Percentiles rank a stretch among this genome's conserved stretches.
Evolutionary conservation across 345 rosid genomes (phyloP).

Genomic region (Rubroshorea leprosula): DNA sequence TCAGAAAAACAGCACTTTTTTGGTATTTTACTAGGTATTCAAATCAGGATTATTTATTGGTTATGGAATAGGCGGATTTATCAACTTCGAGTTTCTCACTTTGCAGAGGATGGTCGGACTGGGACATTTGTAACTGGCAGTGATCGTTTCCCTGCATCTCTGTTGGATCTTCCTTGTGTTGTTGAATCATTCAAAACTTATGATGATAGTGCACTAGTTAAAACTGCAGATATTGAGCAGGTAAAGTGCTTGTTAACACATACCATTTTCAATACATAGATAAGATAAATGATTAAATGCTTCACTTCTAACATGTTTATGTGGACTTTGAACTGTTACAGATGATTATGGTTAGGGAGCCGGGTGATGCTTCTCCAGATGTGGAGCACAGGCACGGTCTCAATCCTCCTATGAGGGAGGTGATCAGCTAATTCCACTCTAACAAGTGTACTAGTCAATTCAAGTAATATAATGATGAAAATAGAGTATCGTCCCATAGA

Average conservation of each 20-base stretch:
- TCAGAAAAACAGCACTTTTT: background rate
- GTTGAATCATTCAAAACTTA: constrained; percentile 93
- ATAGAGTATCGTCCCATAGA: too few relatives aligned
- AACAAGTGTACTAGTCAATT: too few relatives aligned
- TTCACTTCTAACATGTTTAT: too few relatives aligned
- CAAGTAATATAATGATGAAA: too few relatives aligned
- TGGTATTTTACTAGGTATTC: background rate
- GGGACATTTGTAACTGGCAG: constrained; percentile 72
- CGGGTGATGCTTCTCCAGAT: constrained; percentile 69
- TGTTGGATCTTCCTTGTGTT: constrained; percentile 83
- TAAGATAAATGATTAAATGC: background rate
- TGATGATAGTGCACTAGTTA: constrained; percentile 80
- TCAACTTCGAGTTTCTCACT: constrained; percentile 1
- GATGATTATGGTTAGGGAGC: constrained; percentile 97
- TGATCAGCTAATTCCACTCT: too few relatives aligned
- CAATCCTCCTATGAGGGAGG: constrained; percentile 97
- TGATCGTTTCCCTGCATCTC: constrained; percentile 70
- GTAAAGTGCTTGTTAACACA: constrained; percentile 27
- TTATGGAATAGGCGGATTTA: too few relatives aligned
- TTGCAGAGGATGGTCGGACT: constrained; percentile 84
- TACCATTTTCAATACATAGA: background rate
- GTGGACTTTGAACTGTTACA: constrained; percentile 15
- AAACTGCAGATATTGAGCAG: constrained; percentile 93
- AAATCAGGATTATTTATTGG: background rate
- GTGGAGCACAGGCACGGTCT: constrained; percentile 91